phyloP scores from a whole-genome alignment of 2,329 filamentous ascomycete genomes.

The Myriosclerotinia curreyana region DNA sequence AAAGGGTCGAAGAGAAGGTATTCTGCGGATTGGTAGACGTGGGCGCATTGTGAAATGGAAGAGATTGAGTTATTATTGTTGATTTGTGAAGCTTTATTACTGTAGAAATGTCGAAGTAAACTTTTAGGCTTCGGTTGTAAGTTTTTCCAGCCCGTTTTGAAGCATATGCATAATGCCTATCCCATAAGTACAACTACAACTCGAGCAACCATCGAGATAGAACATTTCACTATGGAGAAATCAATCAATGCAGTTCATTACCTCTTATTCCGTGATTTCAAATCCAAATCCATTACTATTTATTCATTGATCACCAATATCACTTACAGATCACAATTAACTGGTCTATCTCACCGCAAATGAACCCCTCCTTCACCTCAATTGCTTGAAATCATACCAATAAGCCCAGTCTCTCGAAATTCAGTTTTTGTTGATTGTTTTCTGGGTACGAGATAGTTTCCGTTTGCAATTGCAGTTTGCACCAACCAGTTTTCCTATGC shows the following conservation, averaged over 20 bases:
- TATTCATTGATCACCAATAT: neutral
- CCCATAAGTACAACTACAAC: too few species aligned
- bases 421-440: too few species aligned
- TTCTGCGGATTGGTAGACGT: constrained; percentile 41
- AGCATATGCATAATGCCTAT: too few species aligned
- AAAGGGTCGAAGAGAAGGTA: constrained; percentile 42
- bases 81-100: neutral
- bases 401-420: neutral
- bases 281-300: neutral
- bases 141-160: constrained; percentile 17
- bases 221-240: too few species aligned
- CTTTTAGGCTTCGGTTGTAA: constrained; percentile 14
- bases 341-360: neutral
- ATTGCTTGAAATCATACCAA: neutral
- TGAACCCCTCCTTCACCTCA: too few species aligned
- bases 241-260: neutral
- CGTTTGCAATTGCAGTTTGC: neutral
- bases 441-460: too few species aligned
- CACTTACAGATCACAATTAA: neutral
- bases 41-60: constrained; percentile 33
- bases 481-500: neutral
- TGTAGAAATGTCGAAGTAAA: neutral
- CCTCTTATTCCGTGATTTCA: too few species aligned
- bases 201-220: too few species aligned
- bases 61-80: neutral